Evolutionary conservation across 805 yeast species (phyloP), one percentile per base, ranked within the genome.

Genomic region (Saturnispora sanitii): DNA sequence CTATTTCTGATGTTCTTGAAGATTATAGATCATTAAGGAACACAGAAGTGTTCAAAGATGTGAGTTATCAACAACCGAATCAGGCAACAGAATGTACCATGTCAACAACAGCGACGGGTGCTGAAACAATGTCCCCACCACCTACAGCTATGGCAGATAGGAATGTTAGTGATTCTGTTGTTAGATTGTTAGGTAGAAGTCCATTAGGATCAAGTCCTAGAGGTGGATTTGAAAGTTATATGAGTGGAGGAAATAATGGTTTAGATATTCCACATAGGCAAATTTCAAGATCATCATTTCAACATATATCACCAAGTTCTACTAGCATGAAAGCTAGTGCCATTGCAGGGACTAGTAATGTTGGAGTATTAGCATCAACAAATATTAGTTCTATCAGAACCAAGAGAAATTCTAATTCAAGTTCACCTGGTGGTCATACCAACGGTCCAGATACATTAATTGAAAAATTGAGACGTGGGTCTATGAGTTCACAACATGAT

Each of bases 21-120:
- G 59, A 56, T 39, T 58, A 56, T 42, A 56, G 55, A 41, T 49
- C 47, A 25, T 44, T 57, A 26, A 57, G 38, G 15, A 20, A 40
- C 21, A 39, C 37, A 9, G 38, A 34, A 6, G 27, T 40, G n/a
- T 40, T 40, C 18, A 40, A 40, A 19, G 38, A 40, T 28, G 15
- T 29, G 15, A 33, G 26, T 22, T 33, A 33, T 28, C 33, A 32
- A 15, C 21, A 16, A 2, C 31, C 26, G 31, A 11, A 17, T 8
- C 20, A 15, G 16, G 17, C 29, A 30, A n/a, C n/a, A n/a, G n/a
- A n/a, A n/a, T n/a, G n/a, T n/a, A n/a, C n/a, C n/a, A n/a, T n/a
- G n/a, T n/a, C n/a, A n/a, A n/a, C n/a, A n/a, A n/a, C n/a, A n/a
- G n/a, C n/a, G n/a, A 13, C 30, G 12, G 42, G 31, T 5, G 33